Evolutionary conservation across 768 basidiomycete species (phyloP).

Genomic region (Leccinum rimulosum): DNA sequence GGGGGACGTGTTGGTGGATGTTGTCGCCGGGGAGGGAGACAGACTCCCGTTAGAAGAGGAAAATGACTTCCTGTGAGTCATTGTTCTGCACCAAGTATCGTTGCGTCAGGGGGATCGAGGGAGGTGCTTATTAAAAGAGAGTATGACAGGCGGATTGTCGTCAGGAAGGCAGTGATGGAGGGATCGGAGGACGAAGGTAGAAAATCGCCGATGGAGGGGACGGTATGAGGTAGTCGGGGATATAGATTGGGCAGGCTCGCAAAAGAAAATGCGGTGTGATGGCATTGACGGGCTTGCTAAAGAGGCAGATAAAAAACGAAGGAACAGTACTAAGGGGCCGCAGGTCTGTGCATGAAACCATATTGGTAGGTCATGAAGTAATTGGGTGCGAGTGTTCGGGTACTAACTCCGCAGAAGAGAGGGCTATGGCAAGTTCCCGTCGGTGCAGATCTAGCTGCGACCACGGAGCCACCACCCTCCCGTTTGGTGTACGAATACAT

Average conservation of each 20-base stretch:
- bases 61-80: constrained; percentile 51
- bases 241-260: constrained; percentile 28
- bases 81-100: constrained; percentile 24
- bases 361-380: constrained; percentile 32
- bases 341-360: constrained; percentile 33
- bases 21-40: constrained; percentile 46
- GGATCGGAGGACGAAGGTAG: constrained; percentile 26
- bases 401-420: constrained; percentile 32
- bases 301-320: constrained; percentile 24
- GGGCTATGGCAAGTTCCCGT: constrained; percentile 26
- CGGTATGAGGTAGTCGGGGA: constrained; percentile 26
- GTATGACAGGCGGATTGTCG: constrained; percentile 17
- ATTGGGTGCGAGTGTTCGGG: constrained; percentile 29
- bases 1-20: constrained; percentile 45
- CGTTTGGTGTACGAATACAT: constrained; percentile 9
- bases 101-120: constrained; percentile 22
- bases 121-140: constrained; percentile 28
- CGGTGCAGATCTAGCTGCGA: constrained; percentile 31
- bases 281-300: constrained; percentile 28
- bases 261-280: constrained; percentile 31
- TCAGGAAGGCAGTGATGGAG: constrained; percentile 23
- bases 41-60: constrained; percentile 51
- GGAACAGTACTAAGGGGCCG: constrained; percentile 27
- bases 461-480: constrained; percentile 18
- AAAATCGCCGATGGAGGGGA: constrained; percentile 28